phyloP scores from a whole-genome alignment of 345 rosid genomes.

The Odontarrhena argentea region DNA sequence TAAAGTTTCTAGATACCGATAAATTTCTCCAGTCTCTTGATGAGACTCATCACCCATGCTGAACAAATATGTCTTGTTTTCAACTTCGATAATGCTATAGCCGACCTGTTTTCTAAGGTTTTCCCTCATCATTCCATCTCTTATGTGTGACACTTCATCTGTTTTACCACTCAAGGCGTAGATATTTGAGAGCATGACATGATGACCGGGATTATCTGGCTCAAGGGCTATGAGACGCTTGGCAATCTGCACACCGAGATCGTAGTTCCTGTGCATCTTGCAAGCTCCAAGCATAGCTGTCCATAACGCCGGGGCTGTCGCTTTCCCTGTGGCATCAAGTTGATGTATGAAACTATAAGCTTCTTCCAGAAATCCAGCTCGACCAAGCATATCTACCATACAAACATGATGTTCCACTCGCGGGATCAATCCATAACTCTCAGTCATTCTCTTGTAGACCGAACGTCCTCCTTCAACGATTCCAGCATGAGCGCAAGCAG shows the following conservation, averaged over 20 bases:
- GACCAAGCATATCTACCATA: constrained; percentile 84
- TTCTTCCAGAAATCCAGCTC: constrained; percentile 70
- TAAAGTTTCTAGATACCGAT: constrained; percentile 61
- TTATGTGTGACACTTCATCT: constrained; percentile 62
- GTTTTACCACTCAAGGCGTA: constrained; percentile 74
- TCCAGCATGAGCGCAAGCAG: constrained; percentile 88
- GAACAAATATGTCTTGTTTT: constrained; percentile 57
- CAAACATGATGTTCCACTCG: constrained; percentile 80
- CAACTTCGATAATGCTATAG: constrained; percentile 64
- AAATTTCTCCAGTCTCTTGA: constrained; percentile 56
- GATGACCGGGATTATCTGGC: constrained; percentile 89
- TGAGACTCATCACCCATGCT: constrained; percentile 80
- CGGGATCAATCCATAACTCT: constrained; percentile 51
- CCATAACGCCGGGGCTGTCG: constrained; percentile 74
- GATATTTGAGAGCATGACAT: constrained; percentile 82
- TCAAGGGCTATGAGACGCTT: constrained; percentile 67
- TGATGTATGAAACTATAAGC: constrained; percentile 59
- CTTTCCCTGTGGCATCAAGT: constrained; percentile 43
- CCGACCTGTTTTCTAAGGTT: constrained; percentile 76
- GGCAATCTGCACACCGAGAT: constrained; percentile 72
- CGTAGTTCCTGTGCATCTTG: constrained; percentile 81
- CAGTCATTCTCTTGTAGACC: constrained; percentile 57
- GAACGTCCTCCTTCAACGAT: constrained; percentile 58
- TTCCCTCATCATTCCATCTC: constrained; percentile 66
- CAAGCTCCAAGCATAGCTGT: constrained; percentile 97